A percentile compares a stretch with the other conserved stretches of the same genome.
Conservation (phyloP, 2,329 filamentous ascomycete genomes). For the Alternaria triticimaculans region DNA sequence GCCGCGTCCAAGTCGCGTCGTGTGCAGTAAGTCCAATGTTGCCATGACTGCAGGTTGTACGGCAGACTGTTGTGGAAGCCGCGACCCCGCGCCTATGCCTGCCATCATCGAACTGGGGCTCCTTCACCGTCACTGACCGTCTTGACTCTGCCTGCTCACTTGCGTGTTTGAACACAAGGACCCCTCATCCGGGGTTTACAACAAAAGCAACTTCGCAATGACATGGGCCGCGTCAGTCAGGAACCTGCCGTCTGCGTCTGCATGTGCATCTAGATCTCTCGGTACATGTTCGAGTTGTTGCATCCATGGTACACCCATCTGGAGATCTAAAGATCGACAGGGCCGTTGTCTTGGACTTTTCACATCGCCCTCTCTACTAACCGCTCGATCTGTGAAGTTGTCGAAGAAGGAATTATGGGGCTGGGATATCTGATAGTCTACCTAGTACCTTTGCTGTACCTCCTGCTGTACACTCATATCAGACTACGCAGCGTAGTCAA, state of each 20-base stretch:
- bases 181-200: not conserved
- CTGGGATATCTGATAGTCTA: not conserved
- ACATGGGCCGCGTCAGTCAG: not conserved
- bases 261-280: not conserved
- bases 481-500: not conserved
- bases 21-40: not conserved
- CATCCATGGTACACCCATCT: not conserved
- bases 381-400: not conserved
- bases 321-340: not conserved
- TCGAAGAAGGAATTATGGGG: not conserved
- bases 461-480: not conserved
- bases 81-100: not conserved
- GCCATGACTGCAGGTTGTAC: not conserved
- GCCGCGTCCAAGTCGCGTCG: conserved; percentile 5
- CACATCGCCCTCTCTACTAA: not conserved
- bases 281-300: not conserved
- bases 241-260: not conserved
- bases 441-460: not conserved
- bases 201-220: conserved; percentile 3
- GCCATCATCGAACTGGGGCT: not conserved
- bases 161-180: not conserved
- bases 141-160: not conserved
- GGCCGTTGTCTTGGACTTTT: not conserved
- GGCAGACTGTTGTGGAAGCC: not conserved
- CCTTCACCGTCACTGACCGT: not conserved